Percentiles rank a stretch among this genome's conserved stretches.
phyloP scores from a whole-genome alignment of 1,284 basidiomycete genomes.

The Tremellales sp. region DNA sequence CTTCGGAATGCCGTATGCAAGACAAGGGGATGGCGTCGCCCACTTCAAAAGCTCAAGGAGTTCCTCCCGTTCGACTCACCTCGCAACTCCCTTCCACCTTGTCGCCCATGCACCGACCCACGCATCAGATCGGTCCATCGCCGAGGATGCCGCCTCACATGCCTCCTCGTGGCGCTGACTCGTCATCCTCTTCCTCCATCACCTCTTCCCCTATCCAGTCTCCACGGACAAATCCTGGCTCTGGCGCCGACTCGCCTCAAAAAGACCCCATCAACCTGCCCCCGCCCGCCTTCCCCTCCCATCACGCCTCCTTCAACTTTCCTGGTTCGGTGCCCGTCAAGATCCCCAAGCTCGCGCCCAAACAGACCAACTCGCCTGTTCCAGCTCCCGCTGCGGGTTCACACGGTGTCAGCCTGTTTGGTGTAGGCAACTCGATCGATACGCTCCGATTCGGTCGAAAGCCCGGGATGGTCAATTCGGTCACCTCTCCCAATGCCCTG shows the following conservation, averaged over 20 bases:
- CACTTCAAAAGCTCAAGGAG: conserved; percentile 12
- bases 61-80: conserved; percentile 30
- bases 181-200: conserved; percentile 32
- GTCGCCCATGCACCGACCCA: conserved; percentile 33
- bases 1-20: conserved; percentile 35
- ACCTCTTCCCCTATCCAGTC: conserved; percentile 43
- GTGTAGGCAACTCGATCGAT: conserved; percentile 34
- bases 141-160: conserved; percentile 23
- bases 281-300: conserved; percentile 38
- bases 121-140: conserved; percentile 28
- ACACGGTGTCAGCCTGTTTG: conserved; percentile 17
- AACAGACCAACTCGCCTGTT: conserved; percentile 7
- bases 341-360: conserved; percentile 25
- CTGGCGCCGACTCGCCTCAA: conserved; percentile 34
- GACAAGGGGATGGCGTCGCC: conserved; percentile 37
- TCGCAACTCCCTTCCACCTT: conserved; percentile 34
- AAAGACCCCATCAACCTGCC: conserved; percentile 42
- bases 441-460: conserved; percentile 45
- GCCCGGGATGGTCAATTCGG: conserved; percentile 37
- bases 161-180: conserved; percentile 15
- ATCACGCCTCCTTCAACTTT: conserved; percentile 12
- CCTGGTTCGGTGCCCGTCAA: conserved; percentile 39
- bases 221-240: conserved; percentile 32
- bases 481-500: conserved; percentile 43
- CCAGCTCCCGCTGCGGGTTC: conserved; percentile 12